These are phyloP conservation scores for Tilletia horrida DNA, from an alignment of 1,284 basidiomycete species.

Conservation along the genomic window DNA sequence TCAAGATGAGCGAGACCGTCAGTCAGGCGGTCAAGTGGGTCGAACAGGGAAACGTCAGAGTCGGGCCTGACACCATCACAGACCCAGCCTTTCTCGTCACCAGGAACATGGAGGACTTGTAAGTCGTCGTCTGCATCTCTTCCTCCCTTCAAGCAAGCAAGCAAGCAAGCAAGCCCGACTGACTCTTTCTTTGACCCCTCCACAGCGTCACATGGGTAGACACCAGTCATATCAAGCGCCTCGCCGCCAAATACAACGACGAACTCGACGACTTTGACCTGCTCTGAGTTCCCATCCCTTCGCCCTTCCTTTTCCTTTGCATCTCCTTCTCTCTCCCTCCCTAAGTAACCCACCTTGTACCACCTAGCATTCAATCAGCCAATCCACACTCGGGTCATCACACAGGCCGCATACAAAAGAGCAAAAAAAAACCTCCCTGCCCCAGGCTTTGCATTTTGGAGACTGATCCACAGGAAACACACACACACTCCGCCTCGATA, in stretches of 20 bases:
- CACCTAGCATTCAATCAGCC: too few relatives aligned
- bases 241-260: constrained; percentile 93
- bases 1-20: constrained; percentile 68
- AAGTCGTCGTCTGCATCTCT: constrained; percentile 11
- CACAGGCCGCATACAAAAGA: too few relatives aligned
- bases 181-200: neutral
- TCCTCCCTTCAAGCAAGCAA: neutral
- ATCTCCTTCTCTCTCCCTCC: too few relatives aligned
- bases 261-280: constrained; percentile 60
- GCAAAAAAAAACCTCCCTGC: too few relatives aligned
- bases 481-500: too few relatives aligned
- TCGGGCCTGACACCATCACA: constrained; percentile 90
- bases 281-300: constrained; percentile 1
- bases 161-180: too few relatives aligned
- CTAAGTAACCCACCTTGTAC: too few relatives aligned
- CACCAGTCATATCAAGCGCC: constrained; percentile 92
- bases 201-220: constrained; percentile 92
- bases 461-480: too few relatives aligned
- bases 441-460: too few relatives aligned
- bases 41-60: constrained; percentile 95
- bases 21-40: constrained; percentile 89
- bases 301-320: too few relatives aligned
- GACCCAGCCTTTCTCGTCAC: constrained; percentile 97
- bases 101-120: constrained; percentile 89
- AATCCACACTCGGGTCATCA: too few relatives aligned